Evolutionary conservation across 2,329 filamentous ascomycete genomes (phyloP), one percentile per base, ranked within the genome.

Genomic region (Aspergillus sojae): DNA sequence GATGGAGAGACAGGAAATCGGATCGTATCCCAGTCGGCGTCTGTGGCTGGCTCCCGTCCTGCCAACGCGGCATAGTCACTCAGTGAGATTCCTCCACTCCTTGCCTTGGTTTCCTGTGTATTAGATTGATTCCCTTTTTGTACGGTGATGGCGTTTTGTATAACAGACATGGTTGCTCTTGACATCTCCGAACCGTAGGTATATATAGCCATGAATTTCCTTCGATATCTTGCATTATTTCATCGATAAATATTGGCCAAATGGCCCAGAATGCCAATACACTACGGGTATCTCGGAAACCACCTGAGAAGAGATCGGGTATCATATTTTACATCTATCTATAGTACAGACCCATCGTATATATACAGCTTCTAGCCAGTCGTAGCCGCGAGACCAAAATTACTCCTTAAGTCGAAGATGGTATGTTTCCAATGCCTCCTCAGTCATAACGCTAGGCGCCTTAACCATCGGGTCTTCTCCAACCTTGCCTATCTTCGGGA

Each of bases 401-500:
- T n/a, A 55, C 52, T 74, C 66, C 55, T 70, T 73, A 36, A 81
- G 67, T 62, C 73, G 70, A 61, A 91, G 71, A 72, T 89, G 85
- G 80, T 90, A 90, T 2, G 84, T 86, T 66, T 80, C 75, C 71
- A 88, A 76, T 63, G 86, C 84, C 65, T 86, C 85, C 62, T 86
- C 79, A 0, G 85, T 91, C 67, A 96, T 83, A 66, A 76, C 77
- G 57, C 89, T 89, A 0, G 95, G 95, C 66, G 91, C 92, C 70
- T 87, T 88, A 3, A 96, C 92, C 77, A 96, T 86, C 62, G 88
- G 78, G 79, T 99, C 95, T 74, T 96, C 91, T 0, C 95, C 91
- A 0, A 94, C 94, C 75, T 89, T 93, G 65, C 93, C 93, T 65
- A 88, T 94, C 83, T 99, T 99, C 0, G 95, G 96, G 74, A 99